Evolutionary conservation across 768 basidiomycete genomes (phyloP).

Genomic region (Punctularia strigosozonata): DNA sequence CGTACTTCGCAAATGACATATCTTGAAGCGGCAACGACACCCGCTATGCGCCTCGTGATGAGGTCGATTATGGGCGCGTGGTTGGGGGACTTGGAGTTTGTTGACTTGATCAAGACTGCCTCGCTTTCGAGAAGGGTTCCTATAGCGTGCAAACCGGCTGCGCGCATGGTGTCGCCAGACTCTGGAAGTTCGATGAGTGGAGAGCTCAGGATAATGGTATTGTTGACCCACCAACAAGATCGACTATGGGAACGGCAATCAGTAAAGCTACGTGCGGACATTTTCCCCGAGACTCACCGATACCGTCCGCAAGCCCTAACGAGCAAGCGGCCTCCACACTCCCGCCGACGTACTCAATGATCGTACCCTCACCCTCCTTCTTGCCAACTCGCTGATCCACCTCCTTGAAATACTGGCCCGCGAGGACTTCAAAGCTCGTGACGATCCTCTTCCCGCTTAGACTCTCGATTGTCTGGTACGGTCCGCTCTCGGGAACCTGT

Average conservation of each 20-base stretch:
- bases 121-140: conserved; percentile 78
- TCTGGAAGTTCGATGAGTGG: conserved; percentile 33
- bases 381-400: conserved; percentile 46
- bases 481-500: conserved; percentile 74
- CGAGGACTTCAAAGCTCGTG: conserved; percentile 88
- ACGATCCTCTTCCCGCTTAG: conserved; percentile 89
- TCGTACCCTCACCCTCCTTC: conserved; percentile 49
- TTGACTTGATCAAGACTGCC: conserved; percentile 87
- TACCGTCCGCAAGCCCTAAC: conserved; percentile 91
- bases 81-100: conserved; percentile 46
- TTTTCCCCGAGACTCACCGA: conserved; percentile 41
- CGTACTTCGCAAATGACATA: conserved; percentile 88
- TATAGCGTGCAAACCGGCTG: conserved; percentile 90
- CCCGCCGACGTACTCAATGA: conserved; percentile 92
- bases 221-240: conserved; percentile 71
- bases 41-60: conserved; percentile 81
- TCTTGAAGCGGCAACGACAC: conserved; percentile 78
- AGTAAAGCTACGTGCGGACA: background rate
- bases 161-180: conserved; percentile 99
- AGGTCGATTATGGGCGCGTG: conserved; percentile 58
- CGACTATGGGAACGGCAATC: conserved; percentile 43
- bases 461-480: conserved; percentile 61
- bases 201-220: background rate
- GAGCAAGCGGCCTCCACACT: conserved; percentile 98
- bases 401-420: conserved; percentile 62